Percentiles rank a stretch among this genome's conserved stretches.
phyloP scores from a whole-genome alignment of 2,329 filamentous ascomycete genomes.

The Aspergillus candidus region DNA sequence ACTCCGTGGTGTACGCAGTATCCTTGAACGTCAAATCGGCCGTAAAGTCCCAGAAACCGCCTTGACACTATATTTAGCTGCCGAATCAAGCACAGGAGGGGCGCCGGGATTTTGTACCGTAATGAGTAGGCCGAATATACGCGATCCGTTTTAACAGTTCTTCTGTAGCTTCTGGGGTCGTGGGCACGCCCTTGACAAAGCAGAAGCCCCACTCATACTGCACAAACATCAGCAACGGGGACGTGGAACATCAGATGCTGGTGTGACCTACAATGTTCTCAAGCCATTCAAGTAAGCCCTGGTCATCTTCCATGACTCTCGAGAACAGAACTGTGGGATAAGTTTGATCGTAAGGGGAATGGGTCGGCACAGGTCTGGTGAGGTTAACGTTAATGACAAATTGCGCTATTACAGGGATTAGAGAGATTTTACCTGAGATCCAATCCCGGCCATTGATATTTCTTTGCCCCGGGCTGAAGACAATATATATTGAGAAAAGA shows the following conservation, averaged over 20 bases:
- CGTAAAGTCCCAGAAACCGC: conserved; percentile 78
- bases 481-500: conserved; percentile 52
- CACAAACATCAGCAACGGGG: conserved; percentile 6
- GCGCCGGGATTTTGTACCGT: conserved; percentile 55
- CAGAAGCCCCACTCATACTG: conserved; percentile 68
- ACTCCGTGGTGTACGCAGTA: conserved; percentile 83
- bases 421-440: conserved; percentile 14
- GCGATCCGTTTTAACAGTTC: conserved; percentile 72
- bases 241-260: not conserved
- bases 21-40: conserved; percentile 83
- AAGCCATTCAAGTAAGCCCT: conserved; percentile 57
- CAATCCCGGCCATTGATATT: not conserved
- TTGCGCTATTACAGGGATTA: not conserved
- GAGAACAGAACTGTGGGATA: conserved; percentile 58
- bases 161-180: conserved; percentile 64
- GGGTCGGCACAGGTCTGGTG: conserved; percentile 35
- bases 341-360: conserved; percentile 29
- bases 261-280: conserved; percentile 47
- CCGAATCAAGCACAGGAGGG: not conserved
- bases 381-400: not conserved
- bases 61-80: conserved; percentile 16
- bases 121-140: conserved; percentile 85
- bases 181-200: conserved; percentile 66
- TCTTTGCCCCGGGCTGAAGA: conserved; percentile 10
- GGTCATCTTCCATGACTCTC: conserved; percentile 54